These are phyloP conservation scores for Podaxis sp. DNA, from an alignment of 768 basidiomycete species.

Conservation along the genomic window DNA sequence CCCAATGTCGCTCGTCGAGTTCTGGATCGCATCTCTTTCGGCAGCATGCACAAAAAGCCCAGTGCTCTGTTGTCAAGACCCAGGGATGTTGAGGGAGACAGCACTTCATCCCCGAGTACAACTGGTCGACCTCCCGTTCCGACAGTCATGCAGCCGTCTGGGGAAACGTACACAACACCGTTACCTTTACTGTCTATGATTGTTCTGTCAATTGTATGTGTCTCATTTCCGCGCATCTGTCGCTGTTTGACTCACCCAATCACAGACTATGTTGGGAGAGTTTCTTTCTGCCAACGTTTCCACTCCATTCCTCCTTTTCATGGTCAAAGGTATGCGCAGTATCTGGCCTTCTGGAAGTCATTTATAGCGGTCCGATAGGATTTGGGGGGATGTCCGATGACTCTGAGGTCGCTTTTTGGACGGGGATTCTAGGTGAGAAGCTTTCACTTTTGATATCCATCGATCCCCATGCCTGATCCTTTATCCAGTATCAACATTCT, in stretches of 20 bases:
- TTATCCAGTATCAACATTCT: constrained; percentile 72
- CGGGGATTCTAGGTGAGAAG: constrained; percentile 72
- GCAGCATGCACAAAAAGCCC: constrained; percentile 12
- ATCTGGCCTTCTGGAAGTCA: neutral
- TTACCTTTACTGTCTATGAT: constrained; percentile 86
- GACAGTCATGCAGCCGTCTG: constrained; percentile 59
- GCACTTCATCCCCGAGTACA: constrained; percentile 27
- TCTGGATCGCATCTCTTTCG: constrained; percentile 18
- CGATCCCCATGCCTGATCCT: constrained; percentile 18
- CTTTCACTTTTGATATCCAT: constrained; percentile 5
- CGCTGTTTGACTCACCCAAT: constrained; percentile 12
- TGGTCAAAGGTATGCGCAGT: constrained; percentile 73
- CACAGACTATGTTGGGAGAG: constrained; percentile 90
- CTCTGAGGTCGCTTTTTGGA: constrained; percentile 86
- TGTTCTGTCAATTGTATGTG: constrained; percentile 82
- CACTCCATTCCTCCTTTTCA: constrained; percentile 89
- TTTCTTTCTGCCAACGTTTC: constrained; percentile 93
- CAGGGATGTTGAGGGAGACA: constrained; percentile 14
- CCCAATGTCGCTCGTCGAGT: constrained; percentile 11
- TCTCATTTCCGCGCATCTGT: neutral
- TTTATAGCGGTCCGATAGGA: constrained; percentile 36
- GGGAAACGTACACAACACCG: constrained; percentile 76
- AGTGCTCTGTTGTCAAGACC: constrained; percentile 11
- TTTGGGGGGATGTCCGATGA: constrained; percentile 75
- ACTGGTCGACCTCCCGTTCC: constrained; percentile 71